Percentiles rank a stretch among this genome's conserved stretches.
phyloP scores from a whole-genome alignment of 2,329 filamentous ascomycete species.

The Erysiphe pulchra region DNA sequence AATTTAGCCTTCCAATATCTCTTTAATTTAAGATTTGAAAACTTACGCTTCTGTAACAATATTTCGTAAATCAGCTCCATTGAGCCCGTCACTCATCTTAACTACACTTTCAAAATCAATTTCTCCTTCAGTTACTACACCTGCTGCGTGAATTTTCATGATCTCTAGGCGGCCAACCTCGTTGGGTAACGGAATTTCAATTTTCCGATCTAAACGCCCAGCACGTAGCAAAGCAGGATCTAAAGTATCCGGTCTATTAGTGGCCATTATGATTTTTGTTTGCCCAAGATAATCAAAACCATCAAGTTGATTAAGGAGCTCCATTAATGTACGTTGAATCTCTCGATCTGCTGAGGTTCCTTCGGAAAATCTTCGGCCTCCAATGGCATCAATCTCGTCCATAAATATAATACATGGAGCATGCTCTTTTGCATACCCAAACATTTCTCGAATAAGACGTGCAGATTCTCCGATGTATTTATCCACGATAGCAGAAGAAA shows the following conservation, averaged over 20 bases:
- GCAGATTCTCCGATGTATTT: slow-evolving; percentile 99
- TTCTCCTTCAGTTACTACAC: slow-evolving; percentile 84
- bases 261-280: slow-evolving; percentile 87
- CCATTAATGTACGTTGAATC: slow-evolving; percentile 96
- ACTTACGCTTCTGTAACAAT: slow-evolving; percentile 95
- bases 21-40: background rate
- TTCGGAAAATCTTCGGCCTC: slow-evolving; percentile 95
- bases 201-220: slow-evolving; percentile 83
- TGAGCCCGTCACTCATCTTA: slow-evolving; percentile 98
- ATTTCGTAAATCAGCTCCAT: slow-evolving; percentile 90
- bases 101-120: slow-evolving; percentile 98
- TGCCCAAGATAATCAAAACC: slow-evolving; percentile 92
- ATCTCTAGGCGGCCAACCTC: slow-evolving; percentile 96
- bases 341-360: slow-evolving; percentile 96
- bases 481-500: slow-evolving; percentile 88
- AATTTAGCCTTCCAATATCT: slow-evolving; percentile 8
- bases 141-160: slow-evolving; percentile 85
- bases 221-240: slow-evolving; percentile 80
- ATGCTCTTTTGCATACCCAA: slow-evolving; percentile 94
- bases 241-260: slow-evolving; percentile 81
- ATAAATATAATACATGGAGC: slow-evolving; percentile 98
- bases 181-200: slow-evolving; percentile 93
- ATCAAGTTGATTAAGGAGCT: slow-evolving; percentile 93
- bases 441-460: slow-evolving; percentile 91
- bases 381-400: slow-evolving; percentile 93